Conservation (phyloP, 1,139 yeast species). For the Magnusiomyces clavatus region DNA sequence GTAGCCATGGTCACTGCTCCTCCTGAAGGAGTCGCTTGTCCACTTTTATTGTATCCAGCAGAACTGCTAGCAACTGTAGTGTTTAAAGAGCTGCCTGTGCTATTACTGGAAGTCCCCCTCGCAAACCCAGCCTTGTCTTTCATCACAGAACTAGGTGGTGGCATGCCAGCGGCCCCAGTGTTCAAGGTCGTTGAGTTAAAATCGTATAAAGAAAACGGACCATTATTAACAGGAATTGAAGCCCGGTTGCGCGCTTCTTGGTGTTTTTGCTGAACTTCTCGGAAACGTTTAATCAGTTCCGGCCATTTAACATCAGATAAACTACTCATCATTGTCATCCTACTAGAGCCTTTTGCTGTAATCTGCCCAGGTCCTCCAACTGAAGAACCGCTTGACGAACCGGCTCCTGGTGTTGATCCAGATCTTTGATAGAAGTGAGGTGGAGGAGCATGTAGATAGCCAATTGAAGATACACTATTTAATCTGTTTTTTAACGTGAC, state of each 20-base stretch:
- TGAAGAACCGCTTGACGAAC: not conserved
- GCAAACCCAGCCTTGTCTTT: no score
- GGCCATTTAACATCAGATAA: slow-evolving; percentile 35
- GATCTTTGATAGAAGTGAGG: slow-evolving; percentile 8
- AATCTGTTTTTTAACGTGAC: slow-evolving; percentile 70
- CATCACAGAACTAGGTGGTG: no score
- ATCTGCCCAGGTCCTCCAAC: slow-evolving; percentile 1
- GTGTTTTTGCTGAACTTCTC: slow-evolving; percentile 51
- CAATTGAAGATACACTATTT: slow-evolving; percentile 43
- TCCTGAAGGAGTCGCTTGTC: no score
- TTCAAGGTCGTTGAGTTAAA: no score
- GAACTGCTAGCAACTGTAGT: no score
- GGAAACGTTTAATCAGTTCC: slow-evolving; percentile 57
- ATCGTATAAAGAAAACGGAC: no score
- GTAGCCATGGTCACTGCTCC: no score
- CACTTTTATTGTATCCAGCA: no score
- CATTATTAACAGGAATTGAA: not conserved
- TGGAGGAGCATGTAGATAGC: slow-evolving; percentile 28
- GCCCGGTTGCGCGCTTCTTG: slow-evolving; percentile 31
- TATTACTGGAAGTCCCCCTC: no score
- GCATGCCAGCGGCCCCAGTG: no score
- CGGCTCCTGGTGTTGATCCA: slow-evolving; percentile 6
- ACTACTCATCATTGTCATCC: slow-evolving; percentile 3
- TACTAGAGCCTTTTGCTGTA: slow-evolving; percentile 6
- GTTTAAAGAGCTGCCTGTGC: no score